These are phyloP conservation scores for Sporothrix curviconia DNA, from an alignment of 2,329 filamentous ascomycete species.

Conservation along the genomic window DNA sequence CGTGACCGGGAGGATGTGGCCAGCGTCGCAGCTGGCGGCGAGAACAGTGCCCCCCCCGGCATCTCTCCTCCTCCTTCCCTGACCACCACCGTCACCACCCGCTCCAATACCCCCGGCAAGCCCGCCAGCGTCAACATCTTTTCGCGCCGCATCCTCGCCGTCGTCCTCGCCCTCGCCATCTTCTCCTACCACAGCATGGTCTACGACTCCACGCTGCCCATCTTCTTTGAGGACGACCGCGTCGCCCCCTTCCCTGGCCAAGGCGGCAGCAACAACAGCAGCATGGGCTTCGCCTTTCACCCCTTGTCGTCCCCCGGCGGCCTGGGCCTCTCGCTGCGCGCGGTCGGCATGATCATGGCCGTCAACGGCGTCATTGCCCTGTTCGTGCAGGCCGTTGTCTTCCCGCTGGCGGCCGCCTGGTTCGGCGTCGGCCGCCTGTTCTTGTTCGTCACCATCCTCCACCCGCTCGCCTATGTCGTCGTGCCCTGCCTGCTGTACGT, in stretches of 20 bases:
- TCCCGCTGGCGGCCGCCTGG: slow-evolving; percentile 52
- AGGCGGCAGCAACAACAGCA: slow-evolving; percentile 24
- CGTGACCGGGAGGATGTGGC: slow-evolving; percentile 1
- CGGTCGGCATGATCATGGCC: slow-evolving; percentile 51
- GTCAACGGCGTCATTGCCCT: slow-evolving; percentile 61
- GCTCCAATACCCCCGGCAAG: not conserved
- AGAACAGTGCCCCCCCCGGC: too few relatives aligned
- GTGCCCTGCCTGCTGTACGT: slow-evolving; percentile 53
- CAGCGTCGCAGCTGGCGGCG: too few relatives aligned
- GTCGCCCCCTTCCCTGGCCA: slow-evolving; percentile 28
- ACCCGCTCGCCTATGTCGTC: slow-evolving; percentile 54
- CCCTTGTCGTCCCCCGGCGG: slow-evolving; percentile 55
- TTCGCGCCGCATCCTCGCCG: slow-evolving; percentile 60
- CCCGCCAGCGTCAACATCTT: slow-evolving; percentile 36
- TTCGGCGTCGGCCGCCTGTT: slow-evolving; percentile 56
- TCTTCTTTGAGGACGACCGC: slow-evolving; percentile 79
- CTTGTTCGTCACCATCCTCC: slow-evolving; percentile 50
- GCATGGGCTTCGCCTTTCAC: slow-evolving; percentile 22
- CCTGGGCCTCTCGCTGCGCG: slow-evolving; percentile 54
- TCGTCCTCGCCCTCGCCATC: slow-evolving; percentile 76
- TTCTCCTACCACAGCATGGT: slow-evolving; percentile 96
- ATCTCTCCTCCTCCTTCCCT: too few relatives aligned
- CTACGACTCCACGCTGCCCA: slow-evolving; percentile 84
- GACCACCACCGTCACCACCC: not conserved
- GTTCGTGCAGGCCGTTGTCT: slow-evolving; percentile 64